Base-by-base conservation (phyloP, 1,284 basidiomycete genomes). In the Afroboletus lepidellus region DNA sequence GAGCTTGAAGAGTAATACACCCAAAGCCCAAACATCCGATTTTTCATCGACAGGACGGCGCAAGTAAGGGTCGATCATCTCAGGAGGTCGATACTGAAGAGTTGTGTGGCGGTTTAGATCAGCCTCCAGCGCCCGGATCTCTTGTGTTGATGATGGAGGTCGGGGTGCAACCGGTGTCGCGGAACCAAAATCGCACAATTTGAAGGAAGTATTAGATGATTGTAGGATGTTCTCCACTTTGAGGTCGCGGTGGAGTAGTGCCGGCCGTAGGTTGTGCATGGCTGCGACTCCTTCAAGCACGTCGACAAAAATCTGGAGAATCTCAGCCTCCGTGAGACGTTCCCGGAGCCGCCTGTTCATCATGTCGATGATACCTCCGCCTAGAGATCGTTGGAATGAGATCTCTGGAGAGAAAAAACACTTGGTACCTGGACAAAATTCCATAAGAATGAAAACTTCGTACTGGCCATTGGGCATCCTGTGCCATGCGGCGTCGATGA, bases 391-490 rank as follows among this genome's bases (percentile, higher is more conserved):
- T 37, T 50, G 18, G 53, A 27, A 56, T 59, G 12, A 60, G 51
- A 46, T 25, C 13, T 36, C 33, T 38, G 25, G 20, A 15, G 41
- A 46, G 5, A 50, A n/a, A 42, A 39, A 5, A 64, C 4, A 43
- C 71, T 57, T 38, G 33, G 25, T 62, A 81, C 82, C 82, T 66
- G 81, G 77, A 69, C 94, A 98, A 71, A 88, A 98, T 72, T 99
- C 97, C 97, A 99, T 99, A 55, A 99, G 80, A 67, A 99, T 99
- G 72, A 98, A 98, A 42, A 99, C 95, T 72, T 99, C 97, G 69
- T 90, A 94, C 41, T 81, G 80, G 41, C 92, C 92, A 64, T 87
- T 89, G 3, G 89, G 76, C 66, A 92, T 79, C 55, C 84, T 81
- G 58, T 92, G 85, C 79, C 92, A 93, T 46, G 92, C 87, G n/a